These are phyloP conservation scores for Chloris gayana DNA, from an alignment of 176 grass and related monocot genomes.

Conservation along the genomic window DNA sequence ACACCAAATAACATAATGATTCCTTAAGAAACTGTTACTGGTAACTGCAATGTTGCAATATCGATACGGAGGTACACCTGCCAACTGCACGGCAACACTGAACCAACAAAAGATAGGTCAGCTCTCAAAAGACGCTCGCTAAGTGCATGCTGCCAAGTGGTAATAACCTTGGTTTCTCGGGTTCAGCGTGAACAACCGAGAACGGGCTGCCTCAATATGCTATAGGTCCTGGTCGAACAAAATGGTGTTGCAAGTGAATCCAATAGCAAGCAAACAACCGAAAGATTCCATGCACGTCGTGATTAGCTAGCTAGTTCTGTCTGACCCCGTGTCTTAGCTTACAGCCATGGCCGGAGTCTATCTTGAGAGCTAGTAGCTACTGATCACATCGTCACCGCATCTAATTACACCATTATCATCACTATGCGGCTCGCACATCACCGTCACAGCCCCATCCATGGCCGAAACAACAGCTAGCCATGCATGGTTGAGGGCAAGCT, in stretches of 20 bases:
- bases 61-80: no score
- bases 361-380: slow-evolving; percentile 3
- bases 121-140: no score
- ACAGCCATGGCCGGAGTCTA: background rate
- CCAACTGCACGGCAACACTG: no score
- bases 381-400: slow-evolving; percentile 18
- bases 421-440: slow-evolving; percentile 12
- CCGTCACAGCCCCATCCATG: background rate
- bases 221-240: slow-evolving; percentile 16
- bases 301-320: slow-evolving; percentile 25
- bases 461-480: slow-evolving; percentile 29
- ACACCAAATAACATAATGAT: background rate
- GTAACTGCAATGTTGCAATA: no score
- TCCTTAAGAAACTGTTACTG: background rate
- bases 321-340: slow-evolving; percentile 22
- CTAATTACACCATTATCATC: slow-evolving; percentile 36
- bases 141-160: no score
- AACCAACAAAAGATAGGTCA: no score
- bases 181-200: slow-evolving; percentile 3
- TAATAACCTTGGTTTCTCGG: slow-evolving; percentile 16
- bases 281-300: slow-evolving; percentile 62
- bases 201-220: slow-evolving; percentile 35
- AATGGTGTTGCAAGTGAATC: slow-evolving; percentile 37
- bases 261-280: slow-evolving; percentile 56
- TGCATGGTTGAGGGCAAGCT: background rate